phyloP scores from a whole-genome alignment of 225 moss, liverwort and hornwort species.

The Ulota crispa region DNA sequence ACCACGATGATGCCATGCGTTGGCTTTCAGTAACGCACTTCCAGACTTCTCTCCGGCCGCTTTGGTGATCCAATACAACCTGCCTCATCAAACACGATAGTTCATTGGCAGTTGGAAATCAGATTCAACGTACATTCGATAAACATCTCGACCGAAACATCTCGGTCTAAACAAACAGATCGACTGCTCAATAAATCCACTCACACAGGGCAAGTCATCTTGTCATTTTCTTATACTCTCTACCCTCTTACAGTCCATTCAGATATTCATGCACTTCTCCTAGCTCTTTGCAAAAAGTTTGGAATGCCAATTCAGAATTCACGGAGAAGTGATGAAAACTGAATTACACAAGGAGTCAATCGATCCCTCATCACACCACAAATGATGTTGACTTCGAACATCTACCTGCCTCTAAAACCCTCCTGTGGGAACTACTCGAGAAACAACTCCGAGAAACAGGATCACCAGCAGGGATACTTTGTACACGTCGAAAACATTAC shows the following conservation, averaged over 20 bases:
- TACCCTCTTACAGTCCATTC: neutral
- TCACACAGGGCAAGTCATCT: no score
- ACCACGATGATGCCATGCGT: constrained; percentile 77
- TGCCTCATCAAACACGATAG: constrained; percentile 13
- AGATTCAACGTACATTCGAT: neutral
- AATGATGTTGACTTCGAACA: no score
- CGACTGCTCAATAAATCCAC: neutral
- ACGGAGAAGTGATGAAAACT: no score
- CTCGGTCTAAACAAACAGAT: neutral
- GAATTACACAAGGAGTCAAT: no score
- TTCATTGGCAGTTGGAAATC: neutral
- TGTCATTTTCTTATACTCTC: no score
- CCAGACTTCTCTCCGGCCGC: constrained; percentile 52
- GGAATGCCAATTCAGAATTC: no score
- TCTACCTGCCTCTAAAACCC: no score
- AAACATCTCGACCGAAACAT: neutral
- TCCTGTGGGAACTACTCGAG: neutral
- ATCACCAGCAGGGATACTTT: neutral
- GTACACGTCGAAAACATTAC: neutral
- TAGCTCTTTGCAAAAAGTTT: no score
- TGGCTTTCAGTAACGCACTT: constrained; percentile 73
- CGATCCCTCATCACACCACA: no score
- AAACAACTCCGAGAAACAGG: neutral
- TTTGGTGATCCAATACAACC: constrained; percentile 57
- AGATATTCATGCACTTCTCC: no score